These are phyloP conservation scores for Coemansia sp. DNA, from an alignment of 192 early-diverging fungal genomes.

Conservation along the genomic window DNA sequence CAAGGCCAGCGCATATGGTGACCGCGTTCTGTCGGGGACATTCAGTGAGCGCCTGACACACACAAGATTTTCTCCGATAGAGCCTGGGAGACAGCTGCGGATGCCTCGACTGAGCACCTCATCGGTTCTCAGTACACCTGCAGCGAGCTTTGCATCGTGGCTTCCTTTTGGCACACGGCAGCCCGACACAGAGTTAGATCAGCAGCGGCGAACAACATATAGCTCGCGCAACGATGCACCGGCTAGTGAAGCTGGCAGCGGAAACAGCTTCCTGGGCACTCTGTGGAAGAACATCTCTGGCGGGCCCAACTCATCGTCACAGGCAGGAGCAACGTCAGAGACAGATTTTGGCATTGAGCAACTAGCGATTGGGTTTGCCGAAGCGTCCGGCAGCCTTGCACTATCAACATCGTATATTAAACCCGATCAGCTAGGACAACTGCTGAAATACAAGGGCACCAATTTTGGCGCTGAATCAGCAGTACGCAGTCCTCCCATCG, in stretches of 20 bases:
- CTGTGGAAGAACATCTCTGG: slow-evolving; percentile 51
- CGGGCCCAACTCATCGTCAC: slow-evolving; percentile 24
- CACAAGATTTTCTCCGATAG: neutral
- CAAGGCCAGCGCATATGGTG: slow-evolving; percentile 9
- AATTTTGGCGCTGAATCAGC: slow-evolving; percentile 1
- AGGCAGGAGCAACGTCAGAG: slow-evolving; percentile 16
- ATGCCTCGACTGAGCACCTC: slow-evolving; percentile 34
- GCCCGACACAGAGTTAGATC: slow-evolving; percentile 13
- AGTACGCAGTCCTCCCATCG: slow-evolving; percentile 17
- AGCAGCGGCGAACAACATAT: neutral
- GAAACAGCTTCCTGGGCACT: slow-evolving; percentile 38
- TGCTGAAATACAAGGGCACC: slow-evolving; percentile 34
- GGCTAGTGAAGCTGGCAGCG: slow-evolving; percentile 39
- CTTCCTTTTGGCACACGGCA: slow-evolving; percentile 28
- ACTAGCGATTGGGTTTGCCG: slow-evolving; percentile 49
- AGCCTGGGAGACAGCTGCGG: slow-evolving; percentile 1
- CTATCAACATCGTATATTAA: slow-evolving; percentile 35
- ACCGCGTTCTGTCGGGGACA: neutral
- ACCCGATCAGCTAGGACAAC: slow-evolving; percentile 46
- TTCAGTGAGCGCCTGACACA: neutral
- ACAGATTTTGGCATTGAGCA: slow-evolving; percentile 22
- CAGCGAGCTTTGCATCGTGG: slow-evolving; percentile 39
- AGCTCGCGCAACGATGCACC: slow-evolving; percentile 7
- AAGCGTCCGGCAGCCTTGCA: slow-evolving; percentile 39
- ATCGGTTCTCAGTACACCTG: slow-evolving; percentile 39